A percentile compares a stretch with the other conserved stretches of the same genome.
Evolutionary conservation across 345 rosid species (phyloP).

Genomic region (Linum tenue): DNA sequence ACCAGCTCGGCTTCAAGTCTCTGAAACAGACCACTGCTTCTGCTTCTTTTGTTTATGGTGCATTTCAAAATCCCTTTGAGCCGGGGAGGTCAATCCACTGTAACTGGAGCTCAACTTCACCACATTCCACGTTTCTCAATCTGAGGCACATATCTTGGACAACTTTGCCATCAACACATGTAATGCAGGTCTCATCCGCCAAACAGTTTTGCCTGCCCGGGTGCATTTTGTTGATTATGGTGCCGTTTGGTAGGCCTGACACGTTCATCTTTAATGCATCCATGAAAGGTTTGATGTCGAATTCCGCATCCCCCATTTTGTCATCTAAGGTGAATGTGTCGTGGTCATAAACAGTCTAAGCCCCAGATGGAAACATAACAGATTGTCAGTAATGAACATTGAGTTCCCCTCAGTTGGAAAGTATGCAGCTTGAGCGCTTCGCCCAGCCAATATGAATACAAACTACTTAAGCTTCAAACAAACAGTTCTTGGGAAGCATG

Average conservation of each 20-base stretch:
- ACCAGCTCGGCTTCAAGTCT: too few relatives aligned
- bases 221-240: slow-evolving; percentile 38
- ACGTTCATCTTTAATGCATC: slow-evolving; percentile 17
- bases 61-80: background rate
- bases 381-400: too few relatives aligned
- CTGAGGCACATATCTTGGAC: slow-evolving; percentile 55
- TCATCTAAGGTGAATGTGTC: slow-evolving; percentile 28
- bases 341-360: slow-evolving; percentile 23
- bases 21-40: too few relatives aligned
- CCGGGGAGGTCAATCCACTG: slow-evolving; percentile 58
- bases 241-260: slow-evolving; percentile 35
- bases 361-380: background rate
- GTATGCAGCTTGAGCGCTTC: too few relatives aligned
- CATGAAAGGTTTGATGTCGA: slow-evolving; percentile 23
- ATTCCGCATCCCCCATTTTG: slow-evolving; percentile 24
- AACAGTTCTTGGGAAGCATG: too few relatives aligned
- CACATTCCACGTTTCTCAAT: slow-evolving; percentile 46
- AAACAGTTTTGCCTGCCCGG: slow-evolving; percentile 49
- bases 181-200: slow-evolving; percentile 43
- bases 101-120: slow-evolving; percentile 51
- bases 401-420: too few relatives aligned
- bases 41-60: background rate
- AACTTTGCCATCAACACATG: slow-evolving; percentile 42
- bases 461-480: too few relatives aligned
- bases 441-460: too few relatives aligned